phyloP scores from a whole-genome alignment of 2,329 filamentous ascomycete genomes.

The Magnaporthiopsis rhizophila region DNA sequence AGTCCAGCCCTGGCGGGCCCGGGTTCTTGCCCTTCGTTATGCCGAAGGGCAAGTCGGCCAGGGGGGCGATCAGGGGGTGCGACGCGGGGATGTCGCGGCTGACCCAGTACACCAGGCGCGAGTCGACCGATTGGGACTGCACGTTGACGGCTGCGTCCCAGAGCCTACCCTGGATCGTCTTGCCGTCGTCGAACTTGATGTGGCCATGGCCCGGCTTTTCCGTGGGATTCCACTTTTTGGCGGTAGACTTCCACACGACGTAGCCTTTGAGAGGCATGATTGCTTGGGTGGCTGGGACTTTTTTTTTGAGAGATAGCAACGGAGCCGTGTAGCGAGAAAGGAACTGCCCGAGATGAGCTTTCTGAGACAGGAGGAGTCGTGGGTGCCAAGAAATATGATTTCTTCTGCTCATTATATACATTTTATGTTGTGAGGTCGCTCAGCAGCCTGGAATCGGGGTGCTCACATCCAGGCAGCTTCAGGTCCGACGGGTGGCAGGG shows the following conservation, averaged over 20 bases:
- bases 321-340: too few species aligned
- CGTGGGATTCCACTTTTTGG: constrained; percentile 12
- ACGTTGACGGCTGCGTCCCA: constrained; percentile 18
- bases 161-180: background rate
- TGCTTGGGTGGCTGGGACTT: background rate
- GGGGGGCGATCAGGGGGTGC: constrained; percentile 12
- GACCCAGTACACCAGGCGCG: constrained; percentile 39
- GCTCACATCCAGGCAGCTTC: too few species aligned
- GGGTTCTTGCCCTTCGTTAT: background rate
- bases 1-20: constrained; percentile 14
- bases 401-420: too few species aligned
- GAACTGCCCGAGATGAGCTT: too few species aligned
- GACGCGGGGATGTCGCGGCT: constrained; percentile 32
- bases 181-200: constrained; percentile 15
- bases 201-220: constrained; percentile 13
- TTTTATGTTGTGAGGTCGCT: too few species aligned
- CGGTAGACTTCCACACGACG: constrained; percentile 16
- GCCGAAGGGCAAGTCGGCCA: constrained; percentile 12
- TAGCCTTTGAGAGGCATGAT: constrained; percentile 16
- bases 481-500: too few species aligned
- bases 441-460: too few species aligned
- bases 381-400: too few species aligned
- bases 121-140: constrained; percentile 16
- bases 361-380: too few species aligned
- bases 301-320: too few species aligned